Conservation (phyloP, 78 protist species). For the Dictyostelium firmibasis region DNA sequence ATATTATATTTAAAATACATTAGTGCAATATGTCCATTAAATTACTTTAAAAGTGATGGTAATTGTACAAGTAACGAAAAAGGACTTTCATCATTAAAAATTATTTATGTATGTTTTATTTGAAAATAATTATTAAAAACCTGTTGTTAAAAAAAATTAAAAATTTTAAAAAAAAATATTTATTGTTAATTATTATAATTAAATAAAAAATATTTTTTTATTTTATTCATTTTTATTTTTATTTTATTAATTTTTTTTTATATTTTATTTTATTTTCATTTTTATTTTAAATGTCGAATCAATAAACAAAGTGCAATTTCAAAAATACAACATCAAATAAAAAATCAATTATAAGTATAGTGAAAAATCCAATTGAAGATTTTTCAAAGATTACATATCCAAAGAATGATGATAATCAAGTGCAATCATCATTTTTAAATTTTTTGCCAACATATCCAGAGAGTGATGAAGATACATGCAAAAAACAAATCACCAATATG, state of each 20-base stretch:
- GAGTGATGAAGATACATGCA: constrained; percentile 10
- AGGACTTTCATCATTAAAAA: neutral
- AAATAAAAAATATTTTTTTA: neutral
- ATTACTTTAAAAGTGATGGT: neutral
- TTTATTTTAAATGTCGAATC: neutral
- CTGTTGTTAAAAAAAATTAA: too few species aligned
- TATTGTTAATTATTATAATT: too few species aligned
- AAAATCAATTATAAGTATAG: neutral
- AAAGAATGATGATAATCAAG: neutral
- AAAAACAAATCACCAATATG: neutral
- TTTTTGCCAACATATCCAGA: neutral
- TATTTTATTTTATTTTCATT: neutral
- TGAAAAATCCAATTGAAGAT: neutral
- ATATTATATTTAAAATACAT: neutral
- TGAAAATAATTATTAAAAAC: too few species aligned
- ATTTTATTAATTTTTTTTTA: neutral
- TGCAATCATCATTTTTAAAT: neutral
- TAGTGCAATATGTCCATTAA: neutral
- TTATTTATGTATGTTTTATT: neutral
- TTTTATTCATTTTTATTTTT: neutral
- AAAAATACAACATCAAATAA: neutral
- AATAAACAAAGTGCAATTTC: neutral
- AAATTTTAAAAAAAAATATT: neutral
- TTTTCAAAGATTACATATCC: neutral
- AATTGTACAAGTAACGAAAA: neutral